These are phyloP conservation scores for Solanum aculeatissimum DNA, from an alignment of 305 asterid genomes.

Conservation along the genomic window DNA sequence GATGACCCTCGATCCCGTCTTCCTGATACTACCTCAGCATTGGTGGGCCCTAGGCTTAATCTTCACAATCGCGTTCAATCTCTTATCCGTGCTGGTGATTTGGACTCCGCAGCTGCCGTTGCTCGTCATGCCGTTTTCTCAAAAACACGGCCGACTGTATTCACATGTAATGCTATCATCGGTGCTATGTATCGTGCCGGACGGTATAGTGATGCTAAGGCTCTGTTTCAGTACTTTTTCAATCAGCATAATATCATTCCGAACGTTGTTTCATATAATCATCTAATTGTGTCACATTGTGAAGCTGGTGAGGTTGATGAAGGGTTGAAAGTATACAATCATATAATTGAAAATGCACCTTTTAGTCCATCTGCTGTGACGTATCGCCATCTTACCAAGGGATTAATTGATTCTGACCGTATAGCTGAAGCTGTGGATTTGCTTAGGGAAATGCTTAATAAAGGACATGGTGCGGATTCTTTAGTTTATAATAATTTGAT, in stretches of 20 bases:
- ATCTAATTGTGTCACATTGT: constrained; percentile 55
- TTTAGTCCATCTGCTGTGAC: constrained; percentile 68
- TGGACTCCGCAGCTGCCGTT: constrained; percentile 66
- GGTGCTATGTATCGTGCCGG: constrained; percentile 77
- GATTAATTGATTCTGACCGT: constrained; percentile 51
- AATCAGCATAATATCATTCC: constrained; percentile 63
- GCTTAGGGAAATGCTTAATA: constrained; percentile 71
- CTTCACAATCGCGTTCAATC: constrained; percentile 95
- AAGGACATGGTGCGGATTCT: constrained; percentile 92
- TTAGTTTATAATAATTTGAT: constrained; percentile 78
- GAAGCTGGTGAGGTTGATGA: constrained; percentile 67
- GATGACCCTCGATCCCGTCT: constrained; percentile 35
- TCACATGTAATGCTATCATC: constrained; percentile 92
- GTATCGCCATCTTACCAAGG: constrained; percentile 78
- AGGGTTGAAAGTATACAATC: constrained; percentile 42
- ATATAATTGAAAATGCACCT: constrained; percentile 53
- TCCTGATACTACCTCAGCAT: constrained; percentile 67
- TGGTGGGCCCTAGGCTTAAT: constrained; percentile 70
- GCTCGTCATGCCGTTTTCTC: constrained; percentile 78
- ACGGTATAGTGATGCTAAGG: constrained; percentile 55
- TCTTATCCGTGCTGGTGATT: constrained; percentile 84
- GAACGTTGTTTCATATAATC: constrained; percentile 63
- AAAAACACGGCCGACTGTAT: constrained; percentile 65
- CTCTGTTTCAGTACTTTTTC: constrained; percentile 72
- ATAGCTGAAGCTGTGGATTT: constrained; percentile 50